Base-by-base conservation (phyloP, 2,329 filamentous ascomycete genomes). In the Dactylonectria estremocensis region DNA sequence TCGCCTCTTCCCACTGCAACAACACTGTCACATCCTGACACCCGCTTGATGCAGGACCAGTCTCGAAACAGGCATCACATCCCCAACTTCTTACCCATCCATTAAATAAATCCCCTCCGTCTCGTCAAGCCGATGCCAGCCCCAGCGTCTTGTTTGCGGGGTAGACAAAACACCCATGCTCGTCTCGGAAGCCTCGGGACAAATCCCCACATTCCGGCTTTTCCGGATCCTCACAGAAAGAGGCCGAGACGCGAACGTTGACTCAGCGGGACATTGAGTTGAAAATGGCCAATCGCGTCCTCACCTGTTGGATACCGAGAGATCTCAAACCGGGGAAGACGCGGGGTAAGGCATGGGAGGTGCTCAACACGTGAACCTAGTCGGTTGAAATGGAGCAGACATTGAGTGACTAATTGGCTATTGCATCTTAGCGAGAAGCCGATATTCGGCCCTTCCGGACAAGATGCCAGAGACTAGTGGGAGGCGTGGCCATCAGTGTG, bases 191-290 rank as follows among this genome's bases (percentile, higher is more conserved):
- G 35, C 7, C 56, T 28, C 56, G 20, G 56, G 33, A 18, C 35
- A 28, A 28, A 59, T 33, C 50, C 50, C 63, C 63, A 46, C 63
- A 66, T 50, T 16, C 57, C 63, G 63, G 63, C 43, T 66, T 61
- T 56, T 37, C 63, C 63, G 63, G 35, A 18, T 11, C 7, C 24
- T 28, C 24, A 28, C 24, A 28, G 4, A 28, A 28, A 28, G 7
- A 28, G 24, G 18, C 18, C 20, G 3, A 3, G 49, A 53, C 13
- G 28, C 14, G 14, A 3, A n/a, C 18, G 2, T 7, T 43, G 5
- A 43, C 40, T 43, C n/a, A 43, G 40, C 40, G 40, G 40, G 5
- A 10, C 40, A n/a, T 43, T 43, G 40, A 8, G 16, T 2, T 7
- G 8, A 28, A 28, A 28, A 37, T 22, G 31, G 20, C 60, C 60